phyloP scores from a whole-genome alignment of 2,329 filamentous ascomycete genomes.

The Penicillium fuscoglaucum region DNA sequence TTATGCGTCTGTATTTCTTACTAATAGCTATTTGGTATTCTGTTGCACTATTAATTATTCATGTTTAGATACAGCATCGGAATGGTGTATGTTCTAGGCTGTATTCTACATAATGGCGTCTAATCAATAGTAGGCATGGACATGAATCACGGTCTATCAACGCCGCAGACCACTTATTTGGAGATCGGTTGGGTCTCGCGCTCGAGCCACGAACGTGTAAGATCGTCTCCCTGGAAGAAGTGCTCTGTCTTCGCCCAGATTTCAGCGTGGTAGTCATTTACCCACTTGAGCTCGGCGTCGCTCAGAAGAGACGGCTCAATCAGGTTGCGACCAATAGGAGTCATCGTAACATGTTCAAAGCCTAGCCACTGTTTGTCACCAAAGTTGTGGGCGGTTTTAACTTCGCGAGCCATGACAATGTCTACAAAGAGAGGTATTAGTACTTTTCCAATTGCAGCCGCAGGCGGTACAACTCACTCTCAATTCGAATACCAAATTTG shows the following conservation, averaged over 20 bases:
- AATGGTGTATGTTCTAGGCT: neutral
- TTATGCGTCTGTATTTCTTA: neutral
- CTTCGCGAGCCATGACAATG: slow-evolving; percentile 84
- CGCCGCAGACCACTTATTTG: slow-evolving; percentile 24
- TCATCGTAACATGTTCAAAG: slow-evolving; percentile 97
- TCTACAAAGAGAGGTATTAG: slow-evolving; percentile 47
- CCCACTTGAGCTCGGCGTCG: slow-evolving; percentile 73
- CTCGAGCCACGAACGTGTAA: slow-evolving; percentile 77
- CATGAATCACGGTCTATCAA: neutral
- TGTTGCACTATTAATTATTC: neutral
- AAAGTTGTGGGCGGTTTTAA: slow-evolving; percentile 82
- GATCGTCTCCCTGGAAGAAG: slow-evolving; percentile 71
- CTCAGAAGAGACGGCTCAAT: slow-evolving; percentile 75
- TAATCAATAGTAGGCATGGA: neutral
- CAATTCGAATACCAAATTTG: slow-evolving; percentile 90
- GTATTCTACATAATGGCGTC: neutral
- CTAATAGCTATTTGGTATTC: neutral
- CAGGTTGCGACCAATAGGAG: slow-evolving; percentile 86
- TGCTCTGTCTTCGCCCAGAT: slow-evolving; percentile 77
- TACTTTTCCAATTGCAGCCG: neutral
- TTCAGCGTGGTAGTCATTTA: slow-evolving; percentile 81
- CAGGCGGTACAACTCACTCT: slow-evolving; percentile 56
- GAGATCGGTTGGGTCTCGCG: slow-evolving; percentile 74
- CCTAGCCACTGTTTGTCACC: slow-evolving; percentile 92
- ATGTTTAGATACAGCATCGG: neutral